Evolutionary conservation across 2,329 filamentous ascomycete species (phyloP).

Genomic region (Hymenoscyphus infarciens): DNA sequence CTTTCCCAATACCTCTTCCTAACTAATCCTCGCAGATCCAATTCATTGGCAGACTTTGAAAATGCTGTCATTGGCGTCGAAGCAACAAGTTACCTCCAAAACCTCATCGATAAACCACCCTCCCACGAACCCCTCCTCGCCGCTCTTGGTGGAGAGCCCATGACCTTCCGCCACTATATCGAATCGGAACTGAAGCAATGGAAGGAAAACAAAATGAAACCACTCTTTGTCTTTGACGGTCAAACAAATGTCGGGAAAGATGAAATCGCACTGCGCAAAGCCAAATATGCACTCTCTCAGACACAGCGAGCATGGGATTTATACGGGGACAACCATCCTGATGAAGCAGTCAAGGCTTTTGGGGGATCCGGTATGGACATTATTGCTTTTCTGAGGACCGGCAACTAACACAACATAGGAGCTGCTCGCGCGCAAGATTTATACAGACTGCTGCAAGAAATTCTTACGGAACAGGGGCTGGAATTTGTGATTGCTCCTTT

Average conservation of each 20-base stretch:
- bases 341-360: constrained; percentile 81
- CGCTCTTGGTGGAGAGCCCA: constrained; percentile 83
- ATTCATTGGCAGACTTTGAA: constrained; percentile 67
- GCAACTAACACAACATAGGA: constrained; percentile 48
- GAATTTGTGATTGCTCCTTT: constrained; percentile 83
- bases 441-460: constrained; percentile 71
- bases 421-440: constrained; percentile 69
- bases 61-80: constrained; percentile 79
- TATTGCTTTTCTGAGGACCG: not conserved
- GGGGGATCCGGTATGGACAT: constrained; percentile 66
- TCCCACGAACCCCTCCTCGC: constrained; percentile 84
- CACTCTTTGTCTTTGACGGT: constrained; percentile 89
- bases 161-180: constrained; percentile 72
- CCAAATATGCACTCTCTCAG: constrained; percentile 62
- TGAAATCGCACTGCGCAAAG: constrained; percentile 61
- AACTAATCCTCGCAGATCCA: constrained; percentile 17
- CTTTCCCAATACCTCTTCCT: not conserved
- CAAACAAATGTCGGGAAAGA: constrained; percentile 75
- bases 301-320: constrained; percentile 81
- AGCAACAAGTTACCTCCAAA: constrained; percentile 82
- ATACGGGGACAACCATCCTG: constrained; percentile 77
- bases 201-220: constrained; percentile 65
- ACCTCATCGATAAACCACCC: constrained; percentile 66
- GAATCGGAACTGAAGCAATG: constrained; percentile 72
- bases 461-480: constrained; percentile 65